Percentiles rank a stretch among this genome's conserved stretches.
Conservation (phyloP, 805 yeast species). For the Debaryomyces prosopidis region DNA sequence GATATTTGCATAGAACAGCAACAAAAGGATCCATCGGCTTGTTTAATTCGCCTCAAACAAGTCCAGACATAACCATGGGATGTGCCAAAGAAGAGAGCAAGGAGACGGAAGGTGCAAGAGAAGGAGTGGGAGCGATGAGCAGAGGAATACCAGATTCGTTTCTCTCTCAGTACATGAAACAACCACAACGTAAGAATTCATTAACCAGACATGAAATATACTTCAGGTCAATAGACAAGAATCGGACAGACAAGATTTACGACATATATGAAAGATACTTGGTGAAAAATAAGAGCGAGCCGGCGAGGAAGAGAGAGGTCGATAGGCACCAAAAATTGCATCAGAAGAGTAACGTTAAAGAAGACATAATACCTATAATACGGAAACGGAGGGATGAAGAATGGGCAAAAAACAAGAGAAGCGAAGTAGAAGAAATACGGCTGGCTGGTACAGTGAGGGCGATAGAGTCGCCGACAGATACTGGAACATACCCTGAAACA, state of each 20-base stretch:
- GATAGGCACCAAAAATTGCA: background rate
- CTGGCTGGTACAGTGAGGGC: background rate
- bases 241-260: constrained; percentile 18
- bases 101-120: background rate
- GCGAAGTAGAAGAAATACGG: background rate
- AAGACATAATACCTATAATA: background rate
- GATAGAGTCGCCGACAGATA: background rate
- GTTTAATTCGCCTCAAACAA: background rate
- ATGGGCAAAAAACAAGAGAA: background rate
- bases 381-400: background rate
- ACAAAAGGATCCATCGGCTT: constrained; percentile 1
- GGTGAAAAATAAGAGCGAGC: constrained; percentile 4
- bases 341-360: background rate
- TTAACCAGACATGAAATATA: constrained; percentile 17
- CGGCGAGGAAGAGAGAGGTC: background rate
- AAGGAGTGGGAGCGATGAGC: background rate
- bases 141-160: constrained; percentile 15
- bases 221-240: constrained; percentile 16
- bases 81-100: background rate
- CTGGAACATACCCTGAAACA: constrained; percentile 1
- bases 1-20: constrained; percentile 3
- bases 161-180: constrained; percentile 21
- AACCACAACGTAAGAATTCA: constrained; percentile 11
- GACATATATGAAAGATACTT: constrained; percentile 25
- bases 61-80: constrained; percentile 1